Conservation (phyloP, 768 basidiomycete species). For the Pisolithus albus region DNA sequence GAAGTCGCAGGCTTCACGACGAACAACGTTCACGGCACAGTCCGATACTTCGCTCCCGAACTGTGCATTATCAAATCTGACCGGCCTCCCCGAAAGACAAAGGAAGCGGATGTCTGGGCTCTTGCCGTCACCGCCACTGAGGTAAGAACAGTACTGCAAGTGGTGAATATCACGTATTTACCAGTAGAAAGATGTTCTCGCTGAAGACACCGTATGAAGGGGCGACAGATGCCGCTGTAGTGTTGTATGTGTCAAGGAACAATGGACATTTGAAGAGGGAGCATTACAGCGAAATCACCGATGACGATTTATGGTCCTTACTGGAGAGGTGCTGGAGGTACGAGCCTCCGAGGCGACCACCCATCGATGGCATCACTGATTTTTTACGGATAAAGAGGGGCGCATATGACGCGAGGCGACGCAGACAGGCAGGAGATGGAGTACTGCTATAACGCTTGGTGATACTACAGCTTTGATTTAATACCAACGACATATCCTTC, state of each 20-base stretch:
- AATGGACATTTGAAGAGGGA: conserved; percentile 13
- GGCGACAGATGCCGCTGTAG: conserved; percentile 10
- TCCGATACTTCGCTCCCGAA: conserved; percentile 36
- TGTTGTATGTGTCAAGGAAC: conserved; percentile 10
- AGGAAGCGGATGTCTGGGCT: conserved; percentile 31
- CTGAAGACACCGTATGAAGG: conserved; percentile 14
- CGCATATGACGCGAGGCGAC: conserved; percentile 4
- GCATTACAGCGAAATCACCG: conserved; percentile 15
- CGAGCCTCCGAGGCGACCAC: conserved; percentile 6
- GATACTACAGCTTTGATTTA: conserved; percentile 22
- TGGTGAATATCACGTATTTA: no score
- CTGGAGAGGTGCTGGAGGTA: conserved; percentile 16
- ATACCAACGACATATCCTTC: conserved; percentile 31
- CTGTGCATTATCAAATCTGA: conserved; percentile 12
- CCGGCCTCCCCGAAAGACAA: conserved; percentile 17
- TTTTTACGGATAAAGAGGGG: conserved; percentile 7
- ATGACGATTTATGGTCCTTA: conserved; percentile 12
- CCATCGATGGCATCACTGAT: neutral
- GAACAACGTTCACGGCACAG: conserved; percentile 27
- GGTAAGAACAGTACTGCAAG: conserved; percentile 11
- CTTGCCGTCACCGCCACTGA: conserved; percentile 32
- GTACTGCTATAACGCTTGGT: no score
- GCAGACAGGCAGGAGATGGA: neutral
- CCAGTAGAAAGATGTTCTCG: conserved; percentile 18
- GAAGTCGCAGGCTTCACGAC: conserved; percentile 32